phyloP scores from a whole-genome alignment of 805 yeast genomes.

The Torulaspora microellipsoides region DNA sequence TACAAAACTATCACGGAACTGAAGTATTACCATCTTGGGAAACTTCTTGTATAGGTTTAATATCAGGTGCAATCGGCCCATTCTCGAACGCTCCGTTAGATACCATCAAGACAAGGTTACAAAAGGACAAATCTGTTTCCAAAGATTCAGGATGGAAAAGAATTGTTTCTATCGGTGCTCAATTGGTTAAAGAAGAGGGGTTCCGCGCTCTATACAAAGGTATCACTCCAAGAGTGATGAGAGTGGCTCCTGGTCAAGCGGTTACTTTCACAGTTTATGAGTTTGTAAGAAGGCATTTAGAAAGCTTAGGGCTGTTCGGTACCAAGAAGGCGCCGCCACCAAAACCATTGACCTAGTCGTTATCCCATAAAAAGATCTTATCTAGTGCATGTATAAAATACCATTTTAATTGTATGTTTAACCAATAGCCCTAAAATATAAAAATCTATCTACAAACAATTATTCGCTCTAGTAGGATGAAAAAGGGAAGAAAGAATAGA shows the following conservation, averaged over 20 bases:
- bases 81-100: slow-evolving; percentile 96
- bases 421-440: background rate
- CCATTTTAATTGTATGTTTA: slow-evolving; percentile 3
- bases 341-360: slow-evolving; percentile 9
- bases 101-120: slow-evolving; percentile 95
- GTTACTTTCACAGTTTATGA: slow-evolving; percentile 97
- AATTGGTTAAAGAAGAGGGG: slow-evolving; percentile 86
- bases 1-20: slow-evolving; percentile 55
- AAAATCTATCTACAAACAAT: too few relatives aligned
- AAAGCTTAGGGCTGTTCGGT: slow-evolving; percentile 29
- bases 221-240: slow-evolving; percentile 96
- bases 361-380: background rate
- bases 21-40: slow-evolving; percentile 84
- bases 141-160: slow-evolving; percentile 69
- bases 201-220: slow-evolving; percentile 87
- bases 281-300: slow-evolving; percentile 67
- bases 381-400: slow-evolving; percentile 1
- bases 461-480: too few relatives aligned
- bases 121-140: slow-evolving; percentile 72
- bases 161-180: slow-evolving; percentile 74
- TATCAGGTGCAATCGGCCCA: slow-evolving; percentile 97
- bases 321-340: slow-evolving; percentile 13
- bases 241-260: slow-evolving; percentile 99
- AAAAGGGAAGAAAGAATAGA: too few relatives aligned
- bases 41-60: slow-evolving; percentile 84